Conservation (phyloP, 1,284 basidiomycete genomes). For the Heterobasidion irregulare region DNA sequence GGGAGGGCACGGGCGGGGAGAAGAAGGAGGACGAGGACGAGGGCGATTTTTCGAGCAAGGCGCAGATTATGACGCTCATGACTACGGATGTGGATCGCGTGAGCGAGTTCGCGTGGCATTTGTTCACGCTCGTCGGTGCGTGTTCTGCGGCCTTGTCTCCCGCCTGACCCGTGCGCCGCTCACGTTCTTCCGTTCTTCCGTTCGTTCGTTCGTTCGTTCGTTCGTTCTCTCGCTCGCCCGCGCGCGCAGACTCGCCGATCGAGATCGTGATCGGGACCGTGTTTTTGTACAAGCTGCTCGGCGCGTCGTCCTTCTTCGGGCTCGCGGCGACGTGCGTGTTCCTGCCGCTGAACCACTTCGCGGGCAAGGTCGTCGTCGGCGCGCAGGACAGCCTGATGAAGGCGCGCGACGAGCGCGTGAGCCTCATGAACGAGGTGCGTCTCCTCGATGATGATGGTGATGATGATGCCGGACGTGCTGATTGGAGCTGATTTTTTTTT, state of each 20-base stretch:
- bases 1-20: constrained; percentile 13
- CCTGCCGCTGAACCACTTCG: constrained; percentile 82
- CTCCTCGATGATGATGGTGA: too few relatives aligned
- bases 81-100: constrained; percentile 89
- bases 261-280: constrained; percentile 77
- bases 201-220: constrained; percentile 14
- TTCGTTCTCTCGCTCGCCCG: constrained; percentile 10
- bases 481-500: too few relatives aligned
- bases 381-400: constrained; percentile 91
- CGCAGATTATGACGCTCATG: constrained; percentile 84
- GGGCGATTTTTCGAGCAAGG: constrained; percentile 80
- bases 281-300: constrained; percentile 78
- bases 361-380: constrained; percentile 77
- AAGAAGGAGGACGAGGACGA: constrained; percentile 55
- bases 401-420: constrained; percentile 82
- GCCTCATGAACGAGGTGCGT: constrained; percentile 84
- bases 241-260: constrained; percentile 66
- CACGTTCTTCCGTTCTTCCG: constrained; percentile 4
- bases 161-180: background rate
- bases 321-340: constrained; percentile 79
- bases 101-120: constrained; percentile 77
- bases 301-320: constrained; percentile 75
- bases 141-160: constrained; percentile 8
- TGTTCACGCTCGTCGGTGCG: constrained; percentile 57
- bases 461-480: too few relatives aligned